These are phyloP conservation scores for Kwoniella sp. DNA, from an alignment of 768 basidiomycete species.

Conservation along the genomic window DNA sequence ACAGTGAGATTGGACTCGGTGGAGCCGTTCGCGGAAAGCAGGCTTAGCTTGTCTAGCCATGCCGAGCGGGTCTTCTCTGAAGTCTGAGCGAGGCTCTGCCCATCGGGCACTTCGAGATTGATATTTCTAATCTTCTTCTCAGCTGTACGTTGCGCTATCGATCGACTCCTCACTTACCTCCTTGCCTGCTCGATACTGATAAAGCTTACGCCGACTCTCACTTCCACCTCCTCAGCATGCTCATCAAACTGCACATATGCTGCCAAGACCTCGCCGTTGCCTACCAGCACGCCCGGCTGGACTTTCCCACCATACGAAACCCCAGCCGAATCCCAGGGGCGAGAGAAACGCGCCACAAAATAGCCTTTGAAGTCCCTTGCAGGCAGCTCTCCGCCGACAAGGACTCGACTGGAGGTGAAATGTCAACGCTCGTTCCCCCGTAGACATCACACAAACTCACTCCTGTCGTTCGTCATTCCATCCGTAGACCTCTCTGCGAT, in stretches of 20 bases:
- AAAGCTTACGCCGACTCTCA: slow-evolving; percentile 68
- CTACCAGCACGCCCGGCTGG: slow-evolving; percentile 39
- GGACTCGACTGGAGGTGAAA: slow-evolving; percentile 16
- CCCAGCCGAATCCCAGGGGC: slow-evolving; percentile 55
- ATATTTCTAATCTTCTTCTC: slow-evolving; percentile 50
- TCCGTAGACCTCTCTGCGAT: slow-evolving; percentile 58
- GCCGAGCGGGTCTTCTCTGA: slow-evolving; percentile 54
- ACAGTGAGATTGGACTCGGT: slow-evolving; percentile 54
- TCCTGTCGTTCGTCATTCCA: slow-evolving; percentile 68
- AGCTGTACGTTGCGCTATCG: background rate
- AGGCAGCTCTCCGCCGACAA: slow-evolving; percentile 34
- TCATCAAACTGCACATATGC: slow-evolving; percentile 51
- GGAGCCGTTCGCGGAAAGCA: slow-evolving; percentile 57
- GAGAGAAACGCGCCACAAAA: slow-evolving; percentile 53
- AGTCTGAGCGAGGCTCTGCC: slow-evolving; percentile 57
- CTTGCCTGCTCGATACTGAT: slow-evolving; percentile 67
- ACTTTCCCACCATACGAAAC: slow-evolving; percentile 55
- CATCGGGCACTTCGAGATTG: slow-evolving; percentile 56
- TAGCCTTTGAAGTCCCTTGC: slow-evolving; percentile 52
- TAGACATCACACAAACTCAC: slow-evolving; percentile 56
- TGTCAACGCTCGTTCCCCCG: background rate
- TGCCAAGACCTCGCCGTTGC: slow-evolving; percentile 55
- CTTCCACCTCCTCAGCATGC: slow-evolving; percentile 52
- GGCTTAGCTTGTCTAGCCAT: slow-evolving; percentile 61
- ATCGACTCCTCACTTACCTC: slow-evolving; percentile 16